Percentiles rank a stretch among this genome's conserved stretches.
These are phyloP conservation scores for Globisporangium middletonii DNA, from an alignment of 352 stramenopile species.

Conservation along the genomic window DNA sequence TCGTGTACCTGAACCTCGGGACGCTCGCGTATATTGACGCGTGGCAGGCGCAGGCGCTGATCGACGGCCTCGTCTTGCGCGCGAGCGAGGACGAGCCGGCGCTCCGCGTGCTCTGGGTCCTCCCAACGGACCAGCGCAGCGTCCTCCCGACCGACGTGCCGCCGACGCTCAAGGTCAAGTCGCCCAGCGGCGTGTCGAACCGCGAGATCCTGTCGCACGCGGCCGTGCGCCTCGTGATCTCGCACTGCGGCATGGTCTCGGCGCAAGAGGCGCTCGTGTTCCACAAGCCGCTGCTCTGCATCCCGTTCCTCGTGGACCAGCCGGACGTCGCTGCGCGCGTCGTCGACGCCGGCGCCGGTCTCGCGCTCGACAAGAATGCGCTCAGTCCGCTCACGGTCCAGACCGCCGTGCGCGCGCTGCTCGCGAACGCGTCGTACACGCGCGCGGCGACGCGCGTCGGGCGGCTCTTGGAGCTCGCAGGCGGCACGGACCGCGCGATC, in stretches of 20 bases:
- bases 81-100: slow-evolving; percentile 20
- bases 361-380: slow-evolving; percentile 69
- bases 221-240: slow-evolving; percentile 63
- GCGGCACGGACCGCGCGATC: slow-evolving; percentile 54
- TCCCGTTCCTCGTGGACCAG: slow-evolving; percentile 87
- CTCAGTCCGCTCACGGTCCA: slow-evolving; percentile 51
- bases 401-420: slow-evolving; percentile 33
- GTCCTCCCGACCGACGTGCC: slow-evolving; percentile 51
- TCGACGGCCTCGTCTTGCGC: slow-evolving; percentile 55
- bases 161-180: slow-evolving; percentile 56
- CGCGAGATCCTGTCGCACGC: slow-evolving; percentile 60
- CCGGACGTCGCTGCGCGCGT: slow-evolving; percentile 78
- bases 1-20: slow-evolving; percentile 76
- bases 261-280: slow-evolving; percentile 78
- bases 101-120: slow-evolving; percentile 70
- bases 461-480: slow-evolving; percentile 45
- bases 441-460: slow-evolving; percentile 43
- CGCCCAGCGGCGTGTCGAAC: slow-evolving; percentile 47
- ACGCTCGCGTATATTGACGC: slow-evolving; percentile 77
- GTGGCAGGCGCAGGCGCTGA: slow-evolving; percentile 70
- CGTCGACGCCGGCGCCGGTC: slow-evolving; percentile 60
- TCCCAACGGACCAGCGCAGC: slow-evolving; percentile 66
- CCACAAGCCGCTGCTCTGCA: slow-evolving; percentile 77
- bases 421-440: slow-evolving; percentile 46
- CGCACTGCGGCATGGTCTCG: slow-evolving; percentile 85